These are phyloP conservation scores for Lupinus albus DNA, from an alignment of 306 rosid species.

Conservation along the genomic window DNA sequence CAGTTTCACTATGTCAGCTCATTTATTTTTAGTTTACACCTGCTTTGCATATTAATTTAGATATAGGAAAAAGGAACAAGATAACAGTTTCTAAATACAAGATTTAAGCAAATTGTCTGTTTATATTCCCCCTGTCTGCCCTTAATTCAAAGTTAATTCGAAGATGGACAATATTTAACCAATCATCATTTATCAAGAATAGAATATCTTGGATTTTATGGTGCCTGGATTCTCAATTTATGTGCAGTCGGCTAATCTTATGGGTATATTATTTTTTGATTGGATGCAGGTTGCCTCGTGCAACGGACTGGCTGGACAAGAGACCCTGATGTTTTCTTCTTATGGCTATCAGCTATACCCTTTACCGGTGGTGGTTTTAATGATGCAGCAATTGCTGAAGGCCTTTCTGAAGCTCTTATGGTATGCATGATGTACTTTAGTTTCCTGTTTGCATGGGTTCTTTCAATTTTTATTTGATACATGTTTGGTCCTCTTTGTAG, in stretches of 20 bases:
- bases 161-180: conserved; percentile 22
- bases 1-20: conserved; percentile 21
- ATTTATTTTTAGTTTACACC: background rate
- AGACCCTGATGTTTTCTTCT: conserved; percentile 71
- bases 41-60: conserved; percentile 9
- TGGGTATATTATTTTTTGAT: conserved; percentile 30
- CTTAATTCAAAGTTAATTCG: conserved; percentile 3
- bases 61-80: background rate
- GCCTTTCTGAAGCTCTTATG: conserved; percentile 95
- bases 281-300: conserved; percentile 72
- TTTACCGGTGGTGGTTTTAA: conserved; percentile 88
- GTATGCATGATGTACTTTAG: conserved; percentile 44
- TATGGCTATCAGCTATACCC: conserved; percentile 79
- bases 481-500: conserved; percentile 27
- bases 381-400: conserved; percentile 98
- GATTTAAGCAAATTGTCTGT: conserved; percentile 17
- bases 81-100: conserved; percentile 28
- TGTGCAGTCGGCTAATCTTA: conserved; percentile 30
- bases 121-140: background rate
- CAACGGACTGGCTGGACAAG: conserved; percentile 92
- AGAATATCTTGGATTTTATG: conserved; percentile 28
- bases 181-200: conserved; percentile 11
- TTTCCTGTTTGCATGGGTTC: conserved; percentile 30
- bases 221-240: conserved; percentile 31
- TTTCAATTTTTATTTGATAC: conserved; percentile 32